phyloP scores from a whole-genome alignment of 2,329 filamentous ascomycete species.

The Calonectria henricotiae region DNA sequence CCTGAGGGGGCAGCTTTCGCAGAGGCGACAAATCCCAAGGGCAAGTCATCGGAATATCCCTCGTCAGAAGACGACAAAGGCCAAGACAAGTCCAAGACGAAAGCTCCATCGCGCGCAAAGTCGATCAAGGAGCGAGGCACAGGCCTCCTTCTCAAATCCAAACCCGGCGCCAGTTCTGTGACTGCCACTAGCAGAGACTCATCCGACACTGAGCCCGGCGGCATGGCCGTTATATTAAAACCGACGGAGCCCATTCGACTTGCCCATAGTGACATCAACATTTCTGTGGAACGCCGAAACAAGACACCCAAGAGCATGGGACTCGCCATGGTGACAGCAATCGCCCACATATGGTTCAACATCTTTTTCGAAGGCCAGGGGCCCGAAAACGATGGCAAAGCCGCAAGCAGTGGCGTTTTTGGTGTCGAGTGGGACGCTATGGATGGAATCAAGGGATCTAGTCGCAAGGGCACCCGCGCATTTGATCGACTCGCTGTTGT shows the following conservation, averaged over 20 bases:
- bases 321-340: slow-evolving; percentile 90
- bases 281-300: slow-evolving; percentile 90
- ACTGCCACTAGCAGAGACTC: slow-evolving; percentile 44
- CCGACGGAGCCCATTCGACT: slow-evolving; percentile 80
- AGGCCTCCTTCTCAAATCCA: slow-evolving; percentile 54
- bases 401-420: slow-evolving; percentile 78
- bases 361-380: slow-evolving; percentile 90
- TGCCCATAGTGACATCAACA: slow-evolving; percentile 89
- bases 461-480: slow-evolving; percentile 84
- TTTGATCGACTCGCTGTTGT: slow-evolving; percentile 89
- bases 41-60: slow-evolving; percentile 24
- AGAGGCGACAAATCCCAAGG: slow-evolving; percentile 51
- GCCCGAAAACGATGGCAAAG: slow-evolving; percentile 76
- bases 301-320: slow-evolving; percentile 83
- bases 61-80: slow-evolving; percentile 31
- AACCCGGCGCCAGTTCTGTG: slow-evolving; percentile 35
- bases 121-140: slow-evolving; percentile 54
- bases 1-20: slow-evolving; percentile 58
- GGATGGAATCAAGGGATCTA: slow-evolving; percentile 95
- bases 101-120: slow-evolving; percentile 40
- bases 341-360: slow-evolving; percentile 98
- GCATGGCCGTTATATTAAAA: slow-evolving; percentile 84
- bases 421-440: slow-evolving; percentile 77
- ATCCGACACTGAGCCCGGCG: slow-evolving; percentile 69
- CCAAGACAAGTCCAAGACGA: slow-evolving; percentile 35